Evolutionary conservation across 2,329 filamentous ascomycete genomes (phyloP), one percentile per base, ranked within the genome.

Genomic region (Xylaria sp.): DNA sequence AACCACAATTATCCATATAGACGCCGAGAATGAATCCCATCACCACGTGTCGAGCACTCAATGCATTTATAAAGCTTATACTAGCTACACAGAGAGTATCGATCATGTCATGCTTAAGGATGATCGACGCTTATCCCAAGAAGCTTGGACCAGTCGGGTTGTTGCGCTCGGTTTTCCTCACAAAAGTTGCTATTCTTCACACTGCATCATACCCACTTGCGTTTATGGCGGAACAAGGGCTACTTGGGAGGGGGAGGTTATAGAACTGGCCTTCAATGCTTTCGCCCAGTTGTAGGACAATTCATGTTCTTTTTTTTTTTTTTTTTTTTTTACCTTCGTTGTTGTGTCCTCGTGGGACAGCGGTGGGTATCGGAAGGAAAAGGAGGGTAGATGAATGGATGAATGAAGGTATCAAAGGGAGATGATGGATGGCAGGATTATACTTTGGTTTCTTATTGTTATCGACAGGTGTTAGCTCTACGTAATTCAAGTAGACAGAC

Each of bases 181-280:
- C 25, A 69, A 66, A 67, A 71, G 58, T 61, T 59, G 41, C 63
- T 62, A 23, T 57, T 65, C 55, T 61, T 66, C 28, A 23, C 43
- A 59, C 36, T 60, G 60, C 58, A 59, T 70, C 65, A 71, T 70
- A 70, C 70, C 70, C 70, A 64, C 52, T 28, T 63, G 65, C 53
- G 60, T 67, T 67, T 46, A 63, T 50, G 46, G 43, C 34, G 57
- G 58, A 60, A 46, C 30, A 59, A 60, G 56, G 62, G 46, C 45
- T 13, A 45, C n/a, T 48, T 58, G 28, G 30, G 63, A 61, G 46
- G 23, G 41, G 43, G 63, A 39, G 61, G n/a, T 63, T 59, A 41
- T 65, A 60, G 60, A 61, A 60, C 58, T 53, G 48, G 43, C 32
- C 60, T 69, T 64, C 28, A 15, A 34, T 65, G 53, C 34, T 63